These are phyloP conservation scores for Rhododendron williamsianum DNA, from an alignment of 148 eudicot species.

Conservation along the genomic window DNA sequence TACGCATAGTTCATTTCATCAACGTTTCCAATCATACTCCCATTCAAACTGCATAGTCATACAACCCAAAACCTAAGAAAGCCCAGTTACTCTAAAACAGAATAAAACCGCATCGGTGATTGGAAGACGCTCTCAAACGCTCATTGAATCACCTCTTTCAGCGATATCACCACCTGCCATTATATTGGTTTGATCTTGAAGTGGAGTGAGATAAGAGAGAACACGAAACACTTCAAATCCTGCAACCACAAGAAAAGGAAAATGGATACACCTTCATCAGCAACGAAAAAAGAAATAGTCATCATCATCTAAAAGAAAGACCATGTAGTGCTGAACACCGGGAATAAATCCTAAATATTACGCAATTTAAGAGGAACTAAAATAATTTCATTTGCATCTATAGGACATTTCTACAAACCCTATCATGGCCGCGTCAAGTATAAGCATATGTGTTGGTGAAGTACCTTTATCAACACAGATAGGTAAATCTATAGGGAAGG, in stretches of 20 bases:
- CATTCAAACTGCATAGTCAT: background rate
- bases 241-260: background rate
- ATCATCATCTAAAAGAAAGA: background rate
- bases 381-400: background rate
- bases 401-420: background rate
- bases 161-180: background rate
- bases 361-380: background rate
- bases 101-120: background rate
- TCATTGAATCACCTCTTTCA: background rate
- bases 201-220: slow-evolving; percentile 14
- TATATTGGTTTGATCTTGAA: slow-evolving; percentile 13
- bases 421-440: background rate
- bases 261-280: background rate
- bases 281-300: background rate
- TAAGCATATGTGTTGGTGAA: background rate
- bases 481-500: background rate
- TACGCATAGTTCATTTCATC: background rate
- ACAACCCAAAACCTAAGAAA: background rate
- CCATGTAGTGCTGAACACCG: background rate
- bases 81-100: background rate
- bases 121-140: background rate
- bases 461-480: background rate
- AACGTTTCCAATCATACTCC: background rate
- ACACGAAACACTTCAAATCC: slow-evolving; percentile 12
- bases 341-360: background rate